phyloP scores from a whole-genome alignment of 805 yeast genomes.

The Priceomyces medius region DNA sequence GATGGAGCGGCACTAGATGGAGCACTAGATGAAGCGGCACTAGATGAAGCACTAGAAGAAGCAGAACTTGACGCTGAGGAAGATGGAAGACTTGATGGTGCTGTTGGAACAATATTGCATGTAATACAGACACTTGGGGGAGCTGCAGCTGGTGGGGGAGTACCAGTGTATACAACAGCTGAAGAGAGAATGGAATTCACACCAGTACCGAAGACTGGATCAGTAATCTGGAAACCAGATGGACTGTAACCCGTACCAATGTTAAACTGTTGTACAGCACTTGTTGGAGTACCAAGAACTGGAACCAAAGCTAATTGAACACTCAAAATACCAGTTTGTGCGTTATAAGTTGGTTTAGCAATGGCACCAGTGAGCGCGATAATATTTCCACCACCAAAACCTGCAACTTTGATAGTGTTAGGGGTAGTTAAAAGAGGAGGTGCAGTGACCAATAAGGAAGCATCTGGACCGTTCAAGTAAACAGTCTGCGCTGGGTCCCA shows the following conservation, averaged over 20 bases:
- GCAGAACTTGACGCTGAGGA: conserved; percentile 2
- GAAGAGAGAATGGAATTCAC: neutral
- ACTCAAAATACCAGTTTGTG: conserved; percentile 23
- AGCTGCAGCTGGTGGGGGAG: conserved; percentile 19
- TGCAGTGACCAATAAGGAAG: conserved; percentile 17
- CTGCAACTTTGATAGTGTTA: conserved; percentile 14
- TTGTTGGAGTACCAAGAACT: neutral
- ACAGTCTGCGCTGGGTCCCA: conserved; percentile 16
- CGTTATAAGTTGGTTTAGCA: conserved; percentile 7
- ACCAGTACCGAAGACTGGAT: conserved; percentile 2
- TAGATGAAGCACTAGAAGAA: neutral
- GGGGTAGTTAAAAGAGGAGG: conserved; percentile 14
- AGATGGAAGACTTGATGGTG: neutral
- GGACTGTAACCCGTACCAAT: conserved; percentile 10
- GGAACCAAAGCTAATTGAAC: conserved; percentile 3
- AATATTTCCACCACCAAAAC: conserved; percentile 25
- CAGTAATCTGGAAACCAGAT: neutral
- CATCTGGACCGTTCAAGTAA: conserved; percentile 16
- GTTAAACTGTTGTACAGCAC: conserved; percentile 1
- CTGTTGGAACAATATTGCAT: conserved; percentile 1
- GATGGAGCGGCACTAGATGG: conserved; percentile 7
- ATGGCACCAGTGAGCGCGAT: conserved; percentile 12
- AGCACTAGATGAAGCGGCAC: neutral
- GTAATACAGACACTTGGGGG: conserved; percentile 14
- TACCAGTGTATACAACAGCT: conserved; percentile 5